A percentile compares a stretch with the other conserved stretches of the same genome.
Conservation (phyloP, 2,329 filamentous ascomycete genomes). For the Calonectria pteridis region DNA sequence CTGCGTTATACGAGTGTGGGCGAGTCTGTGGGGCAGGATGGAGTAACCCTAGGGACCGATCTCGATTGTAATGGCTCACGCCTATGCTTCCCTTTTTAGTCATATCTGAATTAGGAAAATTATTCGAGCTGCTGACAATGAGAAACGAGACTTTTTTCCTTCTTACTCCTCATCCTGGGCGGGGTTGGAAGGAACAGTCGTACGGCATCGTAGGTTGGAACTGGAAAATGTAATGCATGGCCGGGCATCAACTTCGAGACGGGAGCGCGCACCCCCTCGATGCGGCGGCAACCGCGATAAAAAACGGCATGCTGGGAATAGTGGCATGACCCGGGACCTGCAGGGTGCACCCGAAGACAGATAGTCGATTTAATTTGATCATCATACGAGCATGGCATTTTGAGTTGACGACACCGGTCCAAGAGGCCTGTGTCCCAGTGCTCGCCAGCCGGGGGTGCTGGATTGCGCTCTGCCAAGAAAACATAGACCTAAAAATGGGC, state of each 20-base stretch:
- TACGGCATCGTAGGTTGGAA: not conserved
- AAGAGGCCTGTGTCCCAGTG: not conserved
- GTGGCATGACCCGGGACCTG: not conserved
- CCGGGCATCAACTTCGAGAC: not conserved
- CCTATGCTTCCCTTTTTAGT: not conserved
- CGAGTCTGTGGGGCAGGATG: not conserved
- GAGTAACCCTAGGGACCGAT: not conserved
- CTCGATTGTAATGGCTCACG: not conserved
- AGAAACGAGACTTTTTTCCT: not conserved
- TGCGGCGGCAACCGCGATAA: not conserved
- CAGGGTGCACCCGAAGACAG: not conserved
- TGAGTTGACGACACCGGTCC: not conserved
- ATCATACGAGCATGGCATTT: not conserved
- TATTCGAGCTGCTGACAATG: not conserved
- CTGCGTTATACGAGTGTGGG: conserved; percentile 3
- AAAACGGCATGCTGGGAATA: not conserved
- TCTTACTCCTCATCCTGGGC: not conserved
- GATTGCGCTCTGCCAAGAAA: conserved; percentile 5
- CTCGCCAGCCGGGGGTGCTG: not conserved
- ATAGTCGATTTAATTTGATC: not conserved
- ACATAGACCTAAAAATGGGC: conserved; percentile 11
- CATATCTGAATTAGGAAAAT: not conserved
- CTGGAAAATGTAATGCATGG: not conserved
- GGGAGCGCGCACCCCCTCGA: not conserved
- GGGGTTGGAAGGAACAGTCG: not conserved